Evolutionary conservation across 1,139 yeast species (phyloP), one percentile per base, ranked within the genome.

Genomic region (Saccharomyces hybrid): DNA sequence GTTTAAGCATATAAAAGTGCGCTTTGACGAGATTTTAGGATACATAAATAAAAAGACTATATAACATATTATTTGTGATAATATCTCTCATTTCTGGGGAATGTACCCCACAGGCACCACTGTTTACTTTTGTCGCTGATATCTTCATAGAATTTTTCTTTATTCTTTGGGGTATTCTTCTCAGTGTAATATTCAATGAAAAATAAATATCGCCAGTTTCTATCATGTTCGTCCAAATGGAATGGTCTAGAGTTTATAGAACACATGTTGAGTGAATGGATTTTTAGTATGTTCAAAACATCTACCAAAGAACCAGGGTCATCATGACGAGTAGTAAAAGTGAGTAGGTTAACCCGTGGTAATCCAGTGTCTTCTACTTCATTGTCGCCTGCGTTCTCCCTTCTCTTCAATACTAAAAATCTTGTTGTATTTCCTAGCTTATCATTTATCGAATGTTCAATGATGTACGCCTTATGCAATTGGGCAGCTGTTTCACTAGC

Each of bases 201-300:
- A 71, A 88, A 90, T 1, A 87, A 83, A 65, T 90, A 88, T 61
- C 84, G 84, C 98, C 97, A 91, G 42, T 68, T 67, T 29, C 66
- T 62, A 8, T 55, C 55, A 5, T 50, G 51, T 5, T 54, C 52
- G 1, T 54, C 55, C n/a, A 54, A 52, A 50, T 59, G 59, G 42
- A 58, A 66, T 34, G 85, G 84, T 61, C 96, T 75, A 4, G 96
- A 85, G 48, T 81, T 81, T 53, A 91, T 87, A 13, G 88, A 78
- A 4, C 83, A 80, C 71, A 90, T 73, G 63, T 85, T 87, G 57
- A 88, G 75, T n/a, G 77, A 73, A 62, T 80, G 74, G 16, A 73
- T 68, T 52, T 82, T 81, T 65, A 90, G 81, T 5, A 79, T 78
- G 52, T 76, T 77, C 55, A 90, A 73, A 0, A 87, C 88, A 48